Percentiles rank a stretch among this genome's conserved stretches.
These are phyloP conservation scores for Papiliotrema laurentii DNA, from an alignment of 1,284 basidiomycete species.

Conservation along the genomic window DNA sequence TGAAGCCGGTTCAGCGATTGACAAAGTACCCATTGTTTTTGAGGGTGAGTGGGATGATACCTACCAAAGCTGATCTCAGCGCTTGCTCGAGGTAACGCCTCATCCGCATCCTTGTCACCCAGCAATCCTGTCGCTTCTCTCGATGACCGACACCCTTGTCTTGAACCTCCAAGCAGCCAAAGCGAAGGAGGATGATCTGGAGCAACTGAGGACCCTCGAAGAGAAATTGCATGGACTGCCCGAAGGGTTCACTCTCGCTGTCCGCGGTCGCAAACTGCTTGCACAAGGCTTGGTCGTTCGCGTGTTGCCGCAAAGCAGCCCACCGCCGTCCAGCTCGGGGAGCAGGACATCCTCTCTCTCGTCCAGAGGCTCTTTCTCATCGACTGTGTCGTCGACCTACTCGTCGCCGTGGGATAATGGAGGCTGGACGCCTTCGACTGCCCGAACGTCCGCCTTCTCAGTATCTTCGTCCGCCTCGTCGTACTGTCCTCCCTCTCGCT, in stretches of 20 bases:
- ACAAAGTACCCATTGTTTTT: conserved; percentile 69
- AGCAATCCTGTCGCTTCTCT: conserved; percentile 61
- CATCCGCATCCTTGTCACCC: conserved; percentile 64
- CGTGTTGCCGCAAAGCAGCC: conserved; percentile 32
- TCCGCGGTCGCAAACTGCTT: conserved; percentile 66
- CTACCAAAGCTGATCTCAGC: conserved; percentile 44
- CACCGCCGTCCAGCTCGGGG: conserved; percentile 16
- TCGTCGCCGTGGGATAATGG: conserved; percentile 29
- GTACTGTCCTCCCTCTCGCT: conserved; percentile 4
- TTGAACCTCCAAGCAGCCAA: conserved; percentile 76
- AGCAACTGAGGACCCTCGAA: conserved; percentile 61
- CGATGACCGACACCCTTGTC: conserved; percentile 64
- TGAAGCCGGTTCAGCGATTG: conserved; percentile 70
- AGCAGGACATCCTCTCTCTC: conserved; percentile 21
- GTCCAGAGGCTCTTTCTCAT: conserved; percentile 23
- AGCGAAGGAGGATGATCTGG: conserved; percentile 74
- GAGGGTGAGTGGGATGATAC: conserved; percentile 55
- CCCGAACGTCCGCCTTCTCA: conserved; percentile 29
- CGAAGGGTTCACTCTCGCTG: conserved; percentile 55
- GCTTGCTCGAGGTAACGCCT: conserved; percentile 64
- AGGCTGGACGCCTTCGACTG: conserved; percentile 13
- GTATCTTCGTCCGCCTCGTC: conserved; percentile 19
- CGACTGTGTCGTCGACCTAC: conserved; percentile 17
- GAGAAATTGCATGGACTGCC: conserved; percentile 61
- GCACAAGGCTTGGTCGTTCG: conserved; percentile 59